phyloP scores from a whole-genome alignment of 257 asterid genomes.

The Solanum phureja region DNA sequence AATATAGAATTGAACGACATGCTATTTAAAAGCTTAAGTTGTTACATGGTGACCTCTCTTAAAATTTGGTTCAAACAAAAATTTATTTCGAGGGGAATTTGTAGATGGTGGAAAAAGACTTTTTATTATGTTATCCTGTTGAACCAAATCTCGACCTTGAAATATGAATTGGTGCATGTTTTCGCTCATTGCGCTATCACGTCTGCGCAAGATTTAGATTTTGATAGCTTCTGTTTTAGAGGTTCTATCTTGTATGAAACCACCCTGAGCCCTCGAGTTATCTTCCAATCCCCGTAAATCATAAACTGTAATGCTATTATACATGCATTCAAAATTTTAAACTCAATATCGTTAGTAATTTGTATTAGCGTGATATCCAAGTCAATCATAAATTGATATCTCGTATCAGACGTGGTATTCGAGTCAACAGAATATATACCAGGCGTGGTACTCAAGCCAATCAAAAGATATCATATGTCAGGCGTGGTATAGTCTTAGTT shows the following conservation, averaged over 20 bases:
- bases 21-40: no score
- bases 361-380: fast-evolving
- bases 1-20: not conserved
- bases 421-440: no score
- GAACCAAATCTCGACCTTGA: not conserved
- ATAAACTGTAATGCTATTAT: not conserved
- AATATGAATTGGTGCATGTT: not conserved
- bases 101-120: not conserved
- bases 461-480: no score
- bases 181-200: no score
- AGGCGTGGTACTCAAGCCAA: no score
- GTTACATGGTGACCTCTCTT: not conserved
- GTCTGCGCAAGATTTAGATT: no score
- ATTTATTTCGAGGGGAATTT: no score
- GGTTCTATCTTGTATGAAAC: not conserved
- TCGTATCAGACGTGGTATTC: not conserved
- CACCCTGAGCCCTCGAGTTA: not conserved
- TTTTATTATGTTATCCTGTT: not conserved
- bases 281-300: not conserved
- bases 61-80: not conserved
- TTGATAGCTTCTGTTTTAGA: no score
- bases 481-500: no score
- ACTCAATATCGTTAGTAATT: not conserved
- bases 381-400: not conserved
- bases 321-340: not conserved